These are phyloP conservation scores for Boletus vermiculosoides DNA, from an alignment of 768 basidiomycete species.

Conservation along the genomic window DNA sequence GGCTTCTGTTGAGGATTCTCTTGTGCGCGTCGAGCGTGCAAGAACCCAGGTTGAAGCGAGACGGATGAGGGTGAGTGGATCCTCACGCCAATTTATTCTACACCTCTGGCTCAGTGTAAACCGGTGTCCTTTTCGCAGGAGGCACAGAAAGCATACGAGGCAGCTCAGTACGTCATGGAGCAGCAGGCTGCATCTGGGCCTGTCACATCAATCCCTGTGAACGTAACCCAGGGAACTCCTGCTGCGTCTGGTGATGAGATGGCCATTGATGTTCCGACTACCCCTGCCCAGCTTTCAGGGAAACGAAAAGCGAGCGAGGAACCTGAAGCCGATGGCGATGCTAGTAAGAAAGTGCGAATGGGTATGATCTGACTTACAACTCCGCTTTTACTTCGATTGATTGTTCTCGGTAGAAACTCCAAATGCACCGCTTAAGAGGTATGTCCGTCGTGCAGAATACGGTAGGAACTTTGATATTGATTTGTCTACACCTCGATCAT, in stretches of 20 bases:
- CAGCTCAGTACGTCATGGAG: conserved; percentile 45
- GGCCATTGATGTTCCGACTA: conserved; percentile 39
- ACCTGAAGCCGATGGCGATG: conserved; percentile 35
- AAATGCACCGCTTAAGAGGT: conserved; percentile 60
- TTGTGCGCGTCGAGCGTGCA: conserved; percentile 65
- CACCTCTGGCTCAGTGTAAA: neutral
- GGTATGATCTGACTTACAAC: conserved; percentile 42
- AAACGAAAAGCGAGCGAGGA: conserved; percentile 68
- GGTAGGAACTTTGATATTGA: neutral
- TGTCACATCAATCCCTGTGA: conserved; percentile 24
- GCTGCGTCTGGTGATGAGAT: conserved; percentile 29
- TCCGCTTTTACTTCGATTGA: neutral
- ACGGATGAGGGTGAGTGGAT: conserved; percentile 55
- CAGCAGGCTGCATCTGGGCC: conserved; percentile 37
- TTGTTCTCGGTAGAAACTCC: conserved; percentile 39
- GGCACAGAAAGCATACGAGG: conserved; percentile 57
- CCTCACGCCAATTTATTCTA: neutral
- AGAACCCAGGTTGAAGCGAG: conserved; percentile 58
- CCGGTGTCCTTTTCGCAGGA: conserved; percentile 41
- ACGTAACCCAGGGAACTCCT: neutral
- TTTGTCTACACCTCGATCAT: neutral
- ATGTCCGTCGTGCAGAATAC: neutral
- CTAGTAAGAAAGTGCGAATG: conserved; percentile 61
- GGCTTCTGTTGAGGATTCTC: conserved; percentile 57
- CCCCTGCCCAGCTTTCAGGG: conserved; percentile 41